Percentiles rank a stretch among this genome's conserved stretches.
These are phyloP conservation scores for Strombidium stylifer DNA, from an alignment of 73 alveolate genomes.

Conservation along the genomic window DNA sequence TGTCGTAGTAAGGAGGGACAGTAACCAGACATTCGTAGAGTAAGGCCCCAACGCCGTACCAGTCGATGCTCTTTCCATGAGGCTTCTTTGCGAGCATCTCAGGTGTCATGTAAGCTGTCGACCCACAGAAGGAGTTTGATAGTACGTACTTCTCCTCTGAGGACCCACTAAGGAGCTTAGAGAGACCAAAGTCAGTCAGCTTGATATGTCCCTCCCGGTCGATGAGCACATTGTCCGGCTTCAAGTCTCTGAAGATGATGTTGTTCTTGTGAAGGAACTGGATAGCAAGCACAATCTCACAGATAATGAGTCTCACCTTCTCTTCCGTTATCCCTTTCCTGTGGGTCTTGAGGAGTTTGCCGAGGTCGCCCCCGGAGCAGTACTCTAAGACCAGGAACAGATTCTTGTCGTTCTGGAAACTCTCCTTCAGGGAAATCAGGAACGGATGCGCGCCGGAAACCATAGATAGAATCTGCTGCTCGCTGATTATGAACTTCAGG, in stretches of 20 bases:
- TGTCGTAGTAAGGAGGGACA: slow-evolving; percentile 84
- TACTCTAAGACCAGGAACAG: slow-evolving; percentile 91
- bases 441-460: slow-evolving; percentile 86
- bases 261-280: slow-evolving; percentile 86
- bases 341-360: slow-evolving; percentile 82
- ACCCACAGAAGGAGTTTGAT: slow-evolving; percentile 89
- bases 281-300: slow-evolving; percentile 81
- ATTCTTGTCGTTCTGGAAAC: slow-evolving; percentile 94
- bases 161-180: too few species aligned
- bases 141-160: slow-evolving; percentile 82
- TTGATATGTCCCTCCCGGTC: slow-evolving; percentile 88
- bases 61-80: slow-evolving; percentile 91
- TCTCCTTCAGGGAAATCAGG: slow-evolving; percentile 90
- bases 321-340: slow-evolving; percentile 69
- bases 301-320: slow-evolving; percentile 70
- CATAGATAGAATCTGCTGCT: slow-evolving; percentile 91
- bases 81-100: slow-evolving; percentile 90
- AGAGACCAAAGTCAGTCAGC: slow-evolving; percentile 91
- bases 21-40: slow-evolving; percentile 90
- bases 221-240: slow-evolving; percentile 90
- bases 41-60: slow-evolving; percentile 92
- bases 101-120: slow-evolving; percentile 93
- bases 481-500: slow-evolving; percentile 89
- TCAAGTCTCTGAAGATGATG: slow-evolving; percentile 86
- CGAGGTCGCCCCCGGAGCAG: slow-evolving; percentile 98